Evolutionary conservation across 2,329 filamentous ascomycete genomes (phyloP).

Genomic region (Clarireedia paspali): DNA sequence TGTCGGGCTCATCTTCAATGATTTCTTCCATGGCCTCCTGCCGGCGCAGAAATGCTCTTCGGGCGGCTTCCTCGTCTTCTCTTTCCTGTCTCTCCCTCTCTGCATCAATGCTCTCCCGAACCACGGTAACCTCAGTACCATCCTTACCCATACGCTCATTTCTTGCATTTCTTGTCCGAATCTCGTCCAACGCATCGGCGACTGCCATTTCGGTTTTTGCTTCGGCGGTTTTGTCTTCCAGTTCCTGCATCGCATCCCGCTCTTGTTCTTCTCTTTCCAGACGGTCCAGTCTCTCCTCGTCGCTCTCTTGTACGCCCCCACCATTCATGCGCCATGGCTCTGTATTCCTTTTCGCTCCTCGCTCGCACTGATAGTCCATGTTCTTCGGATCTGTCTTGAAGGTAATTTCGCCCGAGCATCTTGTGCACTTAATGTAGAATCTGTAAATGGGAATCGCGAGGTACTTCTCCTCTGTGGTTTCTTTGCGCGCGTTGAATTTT

Average conservation of each 20-base stretch:
- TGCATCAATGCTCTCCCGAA: slow-evolving; percentile 45
- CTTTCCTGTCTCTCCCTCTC: slow-evolving; percentile 60
- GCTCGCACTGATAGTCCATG: slow-evolving; percentile 74
- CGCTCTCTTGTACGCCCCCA: slow-evolving; percentile 61
- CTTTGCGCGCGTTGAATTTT: slow-evolving; percentile 94
- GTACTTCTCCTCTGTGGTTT: slow-evolving; percentile 86
- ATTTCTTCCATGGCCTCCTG: slow-evolving; percentile 29
- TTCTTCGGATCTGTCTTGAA: slow-evolving; percentile 95
- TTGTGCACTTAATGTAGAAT: slow-evolving; percentile 86
- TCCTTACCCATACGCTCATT: slow-evolving; percentile 70
- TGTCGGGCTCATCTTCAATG: slow-evolving; percentile 28
- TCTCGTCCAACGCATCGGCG: slow-evolving; percentile 91
- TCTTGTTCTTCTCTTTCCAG: slow-evolving; percentile 75
- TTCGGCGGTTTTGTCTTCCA: slow-evolving; percentile 89
- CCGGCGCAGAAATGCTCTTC: slow-evolving; percentile 57
- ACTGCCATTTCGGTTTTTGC: slow-evolving; percentile 94
- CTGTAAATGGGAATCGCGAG: slow-evolving; percentile 79
- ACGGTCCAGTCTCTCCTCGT: slow-evolving; percentile 79
- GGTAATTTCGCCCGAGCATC: slow-evolving; percentile 79
- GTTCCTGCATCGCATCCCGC: slow-evolving; percentile 85
- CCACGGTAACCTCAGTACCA: slow-evolving; percentile 51
- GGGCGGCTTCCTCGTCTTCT: slow-evolving; percentile 78
- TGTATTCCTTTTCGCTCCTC: slow-evolving; percentile 85
- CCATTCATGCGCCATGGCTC: slow-evolving; percentile 71
- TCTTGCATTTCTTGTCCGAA: slow-evolving; percentile 81